These are phyloP conservation scores for Peterozyma toletana DNA, from an alignment of 805 yeast species.

Conservation along the genomic window DNA sequence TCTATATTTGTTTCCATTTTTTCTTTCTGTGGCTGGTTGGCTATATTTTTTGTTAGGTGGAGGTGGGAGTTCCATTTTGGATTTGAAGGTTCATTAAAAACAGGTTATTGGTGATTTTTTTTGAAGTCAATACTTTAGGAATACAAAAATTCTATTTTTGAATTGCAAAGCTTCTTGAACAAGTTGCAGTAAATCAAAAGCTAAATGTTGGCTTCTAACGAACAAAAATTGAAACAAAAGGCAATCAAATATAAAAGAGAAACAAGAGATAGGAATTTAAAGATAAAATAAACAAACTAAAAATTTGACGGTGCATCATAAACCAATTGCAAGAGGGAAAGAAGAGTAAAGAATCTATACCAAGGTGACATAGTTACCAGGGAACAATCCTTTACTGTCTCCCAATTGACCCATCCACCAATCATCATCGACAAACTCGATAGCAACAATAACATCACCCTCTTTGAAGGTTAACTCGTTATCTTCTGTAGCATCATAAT, in stretches of 20 bases:
- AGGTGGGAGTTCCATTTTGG: no score
- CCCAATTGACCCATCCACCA: constrained; percentile 93
- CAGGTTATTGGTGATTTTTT: no score
- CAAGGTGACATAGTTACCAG: constrained; percentile 71
- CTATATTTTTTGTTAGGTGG: no score
- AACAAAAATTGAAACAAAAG: not conserved
- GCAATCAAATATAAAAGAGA: not conserved
- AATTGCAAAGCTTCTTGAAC: no score
- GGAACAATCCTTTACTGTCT: constrained; percentile 83
- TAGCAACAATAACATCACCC: constrained; percentile 73
- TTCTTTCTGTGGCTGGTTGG: no score
- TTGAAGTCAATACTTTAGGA: no score
- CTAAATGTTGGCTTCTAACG: not conserved
- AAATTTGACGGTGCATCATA: no score
- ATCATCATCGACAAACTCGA: constrained; percentile 87
- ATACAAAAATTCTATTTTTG: no score
- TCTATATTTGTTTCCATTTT: no score
- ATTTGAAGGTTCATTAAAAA: no score
- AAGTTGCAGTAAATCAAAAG: not conserved
- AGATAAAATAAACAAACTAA: no score
- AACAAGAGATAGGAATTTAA: not conserved
- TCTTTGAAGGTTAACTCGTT: constrained; percentile 83
- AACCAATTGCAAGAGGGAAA: no score
- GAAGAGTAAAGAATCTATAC: not conserved
- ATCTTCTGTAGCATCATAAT: constrained; percentile 87